Percentiles rank a stretch among this genome's conserved stretches.
Conservation (phyloP, 2,329 filamentous ascomycete genomes). For the Neurospora crassa region DNA sequence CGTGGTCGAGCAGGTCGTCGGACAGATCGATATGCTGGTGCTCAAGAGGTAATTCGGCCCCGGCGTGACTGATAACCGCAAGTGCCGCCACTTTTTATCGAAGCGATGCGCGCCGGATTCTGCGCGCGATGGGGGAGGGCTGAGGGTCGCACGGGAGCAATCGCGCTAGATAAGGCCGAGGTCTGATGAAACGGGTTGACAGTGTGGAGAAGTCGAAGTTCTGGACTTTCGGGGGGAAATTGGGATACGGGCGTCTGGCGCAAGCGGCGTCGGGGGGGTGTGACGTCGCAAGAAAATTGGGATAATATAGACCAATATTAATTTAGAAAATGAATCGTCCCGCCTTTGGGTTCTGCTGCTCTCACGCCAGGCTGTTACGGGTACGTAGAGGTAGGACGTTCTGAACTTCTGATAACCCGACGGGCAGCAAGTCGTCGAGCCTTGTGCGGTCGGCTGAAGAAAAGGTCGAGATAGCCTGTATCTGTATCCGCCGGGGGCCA, state of each 20-base stretch:
- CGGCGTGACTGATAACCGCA: constrained; percentile 43
- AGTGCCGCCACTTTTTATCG: constrained; percentile 43
- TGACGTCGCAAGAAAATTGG: neutral
- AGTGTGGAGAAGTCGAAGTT: neutral
- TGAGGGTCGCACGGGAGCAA: neutral
- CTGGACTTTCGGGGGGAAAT: neutral
- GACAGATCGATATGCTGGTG: constrained; percentile 51
- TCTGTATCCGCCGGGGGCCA: neutral
- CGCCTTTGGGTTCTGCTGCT: neutral
- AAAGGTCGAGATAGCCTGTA: neutral
- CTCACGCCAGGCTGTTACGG: neutral
- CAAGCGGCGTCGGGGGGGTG: neutral
- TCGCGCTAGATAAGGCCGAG: neutral
- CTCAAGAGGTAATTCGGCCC: constrained; percentile 44
- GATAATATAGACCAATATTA: neutral
- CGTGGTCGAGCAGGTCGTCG: constrained; percentile 42
- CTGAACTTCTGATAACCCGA: neutral
- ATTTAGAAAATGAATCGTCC: neutral
- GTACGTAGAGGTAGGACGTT: neutral
- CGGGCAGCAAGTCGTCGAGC: neutral
- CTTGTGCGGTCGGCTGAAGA: neutral
- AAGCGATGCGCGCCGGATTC: constrained; percentile 18
- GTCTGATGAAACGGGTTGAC: neutral
- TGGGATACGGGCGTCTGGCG: neutral
- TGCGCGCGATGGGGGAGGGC: neutral